Evolutionary conservation across 805 yeast genomes (phyloP).

Genomic region (Ogataea dorogensis): DNA sequence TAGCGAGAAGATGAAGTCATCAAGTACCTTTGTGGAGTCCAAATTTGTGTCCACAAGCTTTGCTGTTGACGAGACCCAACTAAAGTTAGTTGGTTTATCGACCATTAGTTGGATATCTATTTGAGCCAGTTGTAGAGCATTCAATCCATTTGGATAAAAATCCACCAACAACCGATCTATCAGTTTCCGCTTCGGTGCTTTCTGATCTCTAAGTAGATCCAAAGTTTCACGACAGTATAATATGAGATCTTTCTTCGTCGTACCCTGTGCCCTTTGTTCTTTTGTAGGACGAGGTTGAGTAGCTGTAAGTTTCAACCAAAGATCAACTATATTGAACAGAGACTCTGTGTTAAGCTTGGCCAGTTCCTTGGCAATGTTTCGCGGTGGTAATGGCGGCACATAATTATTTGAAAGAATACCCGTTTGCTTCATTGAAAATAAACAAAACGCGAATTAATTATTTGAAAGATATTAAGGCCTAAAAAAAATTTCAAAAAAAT

Average conservation of each 20-base stretch:
- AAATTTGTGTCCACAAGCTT: conserved; percentile 29
- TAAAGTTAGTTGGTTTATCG: conserved; percentile 49
- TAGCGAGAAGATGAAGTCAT: conserved; percentile 36
- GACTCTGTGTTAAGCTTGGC: conserved; percentile 30
- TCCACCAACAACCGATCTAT: conserved; percentile 48
- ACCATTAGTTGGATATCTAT: conserved; percentile 65
- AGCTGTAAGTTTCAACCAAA: conserved; percentile 34
- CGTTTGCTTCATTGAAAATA: conserved; percentile 17
- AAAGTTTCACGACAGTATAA: conserved; percentile 17
- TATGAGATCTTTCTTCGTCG: conserved; percentile 20
- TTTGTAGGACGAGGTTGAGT: conserved; percentile 30
- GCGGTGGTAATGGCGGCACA: conserved; percentile 30
- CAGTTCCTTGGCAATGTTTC: conserved; percentile 26
- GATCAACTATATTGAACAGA: conserved; percentile 30
- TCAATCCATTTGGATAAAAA: conserved; percentile 57
- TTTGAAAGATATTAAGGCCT: neutral
- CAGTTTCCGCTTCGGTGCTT: conserved; percentile 30
- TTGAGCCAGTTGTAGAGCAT: conserved; percentile 66
- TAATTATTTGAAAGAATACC: conserved; percentile 37
- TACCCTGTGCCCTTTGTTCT: conserved; percentile 20
- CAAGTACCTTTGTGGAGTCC: conserved; percentile 22
- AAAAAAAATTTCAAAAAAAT: conserved; percentile 11
- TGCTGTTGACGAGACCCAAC: conserved; percentile 50
- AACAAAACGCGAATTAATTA: conserved; percentile 7
- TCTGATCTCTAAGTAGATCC: conserved; percentile 12